Percentiles rank a stretch among this genome's conserved stretches.
Conservation (phyloP, 345 rosid genomes). For the Eucalyptus curtisii region DNA sequence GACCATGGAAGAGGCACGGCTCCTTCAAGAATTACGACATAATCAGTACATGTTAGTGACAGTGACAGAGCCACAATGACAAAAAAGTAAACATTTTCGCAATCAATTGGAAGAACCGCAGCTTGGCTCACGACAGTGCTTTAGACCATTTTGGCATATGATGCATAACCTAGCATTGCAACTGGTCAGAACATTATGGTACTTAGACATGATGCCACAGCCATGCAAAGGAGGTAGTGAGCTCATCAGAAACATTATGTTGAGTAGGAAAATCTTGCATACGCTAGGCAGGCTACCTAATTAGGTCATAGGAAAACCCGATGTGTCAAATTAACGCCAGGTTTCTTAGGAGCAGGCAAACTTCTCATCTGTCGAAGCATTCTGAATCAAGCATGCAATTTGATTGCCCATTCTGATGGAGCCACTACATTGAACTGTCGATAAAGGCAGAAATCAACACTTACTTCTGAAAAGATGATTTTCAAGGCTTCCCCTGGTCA, state of each 20-base stretch:
- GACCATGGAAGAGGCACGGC: slow-evolving; percentile 81
- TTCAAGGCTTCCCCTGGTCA: slow-evolving; percentile 98
- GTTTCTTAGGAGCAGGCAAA: neutral
- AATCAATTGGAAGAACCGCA: neutral
- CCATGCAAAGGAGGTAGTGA: neutral
- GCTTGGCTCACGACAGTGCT: neutral
- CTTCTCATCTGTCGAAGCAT: neutral
- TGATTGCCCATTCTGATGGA: neutral
- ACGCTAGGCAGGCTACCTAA: neutral
- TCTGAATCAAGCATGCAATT: neutral
- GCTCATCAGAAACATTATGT: neutral
- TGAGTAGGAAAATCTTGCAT: neutral
- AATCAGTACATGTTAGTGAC: neutral
- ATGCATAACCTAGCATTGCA: neutral
- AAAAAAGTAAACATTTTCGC: neutral
- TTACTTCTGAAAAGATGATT: slow-evolving; percentile 95
- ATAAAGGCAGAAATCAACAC: neutral
- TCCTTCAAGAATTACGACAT: slow-evolving; percentile 28
- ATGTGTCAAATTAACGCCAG: neutral
- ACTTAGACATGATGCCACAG: neutral
- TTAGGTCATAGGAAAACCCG: neutral
- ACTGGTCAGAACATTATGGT: neutral
- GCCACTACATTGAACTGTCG: neutral
- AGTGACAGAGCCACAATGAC: neutral
- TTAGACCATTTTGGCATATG: neutral